A percentile compares a stretch with the other conserved stretches of the same genome.
These are phyloP conservation scores for Silene latifolia DNA, from an alignment of 148 eudicot genomes.

Conservation along the genomic window DNA sequence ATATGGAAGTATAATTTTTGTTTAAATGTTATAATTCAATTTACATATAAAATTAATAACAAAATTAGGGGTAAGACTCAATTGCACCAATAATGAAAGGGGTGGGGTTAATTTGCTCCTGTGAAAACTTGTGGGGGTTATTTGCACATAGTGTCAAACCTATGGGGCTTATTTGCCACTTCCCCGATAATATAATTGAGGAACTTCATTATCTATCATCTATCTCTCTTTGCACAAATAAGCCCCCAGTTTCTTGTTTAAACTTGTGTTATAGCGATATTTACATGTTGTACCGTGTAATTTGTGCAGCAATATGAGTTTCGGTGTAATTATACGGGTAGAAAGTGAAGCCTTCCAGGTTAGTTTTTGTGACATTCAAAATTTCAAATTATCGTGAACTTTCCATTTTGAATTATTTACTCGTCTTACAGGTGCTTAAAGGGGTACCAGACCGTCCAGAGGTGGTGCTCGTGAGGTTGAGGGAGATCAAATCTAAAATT, in stretches of 20 bases:
- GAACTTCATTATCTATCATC: too few species aligned
- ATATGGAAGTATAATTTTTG: too few species aligned
- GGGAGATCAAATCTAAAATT: slow-evolving; percentile 85
- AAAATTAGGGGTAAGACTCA: too few species aligned
- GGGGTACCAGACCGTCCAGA: slow-evolving; percentile 92
- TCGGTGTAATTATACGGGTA: slow-evolving; percentile 95
- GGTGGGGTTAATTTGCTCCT: too few species aligned
- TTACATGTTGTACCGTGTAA: not conserved
- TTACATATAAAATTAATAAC: too few species aligned
- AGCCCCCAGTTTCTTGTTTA: not conserved
- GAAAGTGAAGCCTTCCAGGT: slow-evolving; percentile 99
- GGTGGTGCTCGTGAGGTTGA: slow-evolving; percentile 75
- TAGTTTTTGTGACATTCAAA: slow-evolving; percentile 8
- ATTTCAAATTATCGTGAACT: slow-evolving; percentile 1
- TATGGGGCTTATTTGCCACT: too few species aligned
- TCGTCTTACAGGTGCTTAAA: slow-evolving; percentile 66
- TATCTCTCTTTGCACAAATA: not conserved
- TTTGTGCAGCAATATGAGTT: slow-evolving; percentile 70
- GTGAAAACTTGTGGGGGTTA: too few species aligned
- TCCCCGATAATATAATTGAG: not conserved
- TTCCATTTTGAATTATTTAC: slow-evolving; percentile 13
- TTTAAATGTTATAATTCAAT: too few species aligned
- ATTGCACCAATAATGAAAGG: too few species aligned
- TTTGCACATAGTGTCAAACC: too few species aligned
- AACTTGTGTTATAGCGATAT: not conserved